phyloP scores from a whole-genome alignment of 2,329 filamentous ascomycete species.

The Cercospora sp. region DNA sequence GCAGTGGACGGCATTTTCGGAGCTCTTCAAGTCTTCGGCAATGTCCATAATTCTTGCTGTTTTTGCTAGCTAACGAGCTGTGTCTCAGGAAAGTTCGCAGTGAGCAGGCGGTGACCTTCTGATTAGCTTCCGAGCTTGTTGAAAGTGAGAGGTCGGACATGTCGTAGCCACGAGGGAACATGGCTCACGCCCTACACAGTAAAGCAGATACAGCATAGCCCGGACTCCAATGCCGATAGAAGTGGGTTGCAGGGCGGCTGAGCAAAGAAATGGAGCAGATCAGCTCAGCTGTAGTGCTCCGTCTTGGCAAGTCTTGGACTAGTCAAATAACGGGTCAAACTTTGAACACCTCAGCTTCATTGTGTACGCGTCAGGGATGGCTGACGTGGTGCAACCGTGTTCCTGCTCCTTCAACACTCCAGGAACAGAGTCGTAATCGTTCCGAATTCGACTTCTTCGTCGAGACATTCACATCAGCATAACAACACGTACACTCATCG shows the following conservation, averaged over 20 bases:
- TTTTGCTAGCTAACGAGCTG: slow-evolving; percentile 1
- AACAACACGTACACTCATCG: not conserved
- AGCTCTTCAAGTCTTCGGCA: slow-evolving; percentile 1
- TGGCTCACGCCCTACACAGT: not conserved
- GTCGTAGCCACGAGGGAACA: not conserved
- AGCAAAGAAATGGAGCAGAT: not conserved
- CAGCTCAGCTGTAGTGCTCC: not conserved
- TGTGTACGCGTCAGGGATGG: not conserved
- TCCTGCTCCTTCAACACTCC: not conserved
- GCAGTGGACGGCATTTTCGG: slow-evolving; percentile 13
- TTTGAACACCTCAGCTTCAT: not conserved
- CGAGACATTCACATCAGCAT: not conserved
- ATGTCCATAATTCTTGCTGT: slow-evolving; percentile 16
- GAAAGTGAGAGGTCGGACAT: not conserved
- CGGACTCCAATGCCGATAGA: not conserved
- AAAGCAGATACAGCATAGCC: not conserved
- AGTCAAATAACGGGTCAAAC: not conserved
- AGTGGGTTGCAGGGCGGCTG: not conserved
- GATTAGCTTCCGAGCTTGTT: not conserved
- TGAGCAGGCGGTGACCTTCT: not conserved
- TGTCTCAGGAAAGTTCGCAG: not conserved
- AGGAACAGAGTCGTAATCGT: not conserved
- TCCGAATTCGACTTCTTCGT: not conserved
- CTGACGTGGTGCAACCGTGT: not conserved
- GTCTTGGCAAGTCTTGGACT: not conserved